phyloP scores from a whole-genome alignment of 768 basidiomycete genomes.

The Rhodosporidiobolus odoratus region DNA sequence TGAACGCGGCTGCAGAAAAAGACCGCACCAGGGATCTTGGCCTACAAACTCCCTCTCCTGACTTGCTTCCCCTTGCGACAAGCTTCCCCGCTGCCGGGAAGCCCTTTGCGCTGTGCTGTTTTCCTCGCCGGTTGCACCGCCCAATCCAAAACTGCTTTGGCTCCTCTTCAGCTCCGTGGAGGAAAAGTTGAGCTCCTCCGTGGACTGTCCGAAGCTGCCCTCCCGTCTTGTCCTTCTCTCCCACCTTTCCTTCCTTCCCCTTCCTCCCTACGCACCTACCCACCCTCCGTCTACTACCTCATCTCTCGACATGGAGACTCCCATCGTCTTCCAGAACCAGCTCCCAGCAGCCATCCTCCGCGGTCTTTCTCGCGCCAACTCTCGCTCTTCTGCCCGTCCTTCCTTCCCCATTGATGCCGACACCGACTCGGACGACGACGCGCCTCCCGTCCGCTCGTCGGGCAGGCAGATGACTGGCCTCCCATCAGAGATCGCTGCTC shows the following conservation, averaged over 20 bases:
- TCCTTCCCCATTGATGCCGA: not conserved
- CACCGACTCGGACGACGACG: conserved; percentile 1
- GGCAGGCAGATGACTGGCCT: not conserved
- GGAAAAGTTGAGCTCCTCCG: not conserved
- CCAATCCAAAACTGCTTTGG: too few relatives aligned
- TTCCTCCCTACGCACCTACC: not conserved
- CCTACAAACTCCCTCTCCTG: too few relatives aligned
- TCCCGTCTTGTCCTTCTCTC: too few relatives aligned
- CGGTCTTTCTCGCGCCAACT: not conserved
- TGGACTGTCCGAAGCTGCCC: not conserved
- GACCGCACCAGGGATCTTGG: too few relatives aligned
- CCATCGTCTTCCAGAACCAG: not conserved
- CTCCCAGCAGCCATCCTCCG: not conserved
- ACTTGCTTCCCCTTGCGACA: too few relatives aligned
- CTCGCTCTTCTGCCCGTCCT: not conserved
- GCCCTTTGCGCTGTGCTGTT: too few relatives aligned
- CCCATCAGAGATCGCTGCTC: not conserved
- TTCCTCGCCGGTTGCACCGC: too few relatives aligned
- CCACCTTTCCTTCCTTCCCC: too few relatives aligned
- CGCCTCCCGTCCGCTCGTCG: not conserved
- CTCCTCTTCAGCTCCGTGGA: not conserved
- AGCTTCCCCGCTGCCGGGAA: too few relatives aligned
- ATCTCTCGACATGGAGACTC: not conserved
- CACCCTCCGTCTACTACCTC: not conserved
- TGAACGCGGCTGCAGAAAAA: too few relatives aligned